These are phyloP conservation scores for Claviceps pazoutovae DNA, from an alignment of 2,329 filamentous ascomycete genomes.

Conservation along the genomic window DNA sequence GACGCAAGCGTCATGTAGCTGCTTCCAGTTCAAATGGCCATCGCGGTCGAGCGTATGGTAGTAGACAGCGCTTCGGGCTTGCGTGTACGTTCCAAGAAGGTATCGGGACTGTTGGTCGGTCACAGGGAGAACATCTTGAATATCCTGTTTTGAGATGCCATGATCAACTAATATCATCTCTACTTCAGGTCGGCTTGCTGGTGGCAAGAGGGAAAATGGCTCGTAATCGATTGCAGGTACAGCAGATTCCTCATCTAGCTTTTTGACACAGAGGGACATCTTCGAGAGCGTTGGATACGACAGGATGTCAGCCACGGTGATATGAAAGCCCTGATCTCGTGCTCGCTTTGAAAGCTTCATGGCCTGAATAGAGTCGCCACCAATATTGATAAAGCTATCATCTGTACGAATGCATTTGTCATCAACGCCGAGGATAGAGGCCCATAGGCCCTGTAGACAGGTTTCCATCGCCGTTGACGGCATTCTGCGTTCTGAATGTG, in stretches of 20 bases:
- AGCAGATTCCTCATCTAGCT: not conserved
- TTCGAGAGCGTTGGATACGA: not conserved
- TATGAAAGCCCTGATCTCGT: not conserved
- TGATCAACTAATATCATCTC: not conserved
- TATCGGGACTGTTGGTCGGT: slow-evolving; percentile 3
- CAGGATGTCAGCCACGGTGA: slow-evolving; percentile 2
- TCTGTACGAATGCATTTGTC: slow-evolving; percentile 1
- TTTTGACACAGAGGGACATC: not conserved
- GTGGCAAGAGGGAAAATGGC: slow-evolving; percentile 1
- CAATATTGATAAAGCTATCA: slow-evolving; percentile 7
- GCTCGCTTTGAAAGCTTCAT: slow-evolving; percentile 3
- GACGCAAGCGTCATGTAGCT: not conserved
- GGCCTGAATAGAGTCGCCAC: slow-evolving; percentile 7
- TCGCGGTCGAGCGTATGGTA: slow-evolving; percentile 2
- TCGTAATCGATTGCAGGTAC: not conserved
- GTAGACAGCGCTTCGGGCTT: slow-evolving; percentile 1
- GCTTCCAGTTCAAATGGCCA: not conserved
- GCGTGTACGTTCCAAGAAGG: slow-evolving; percentile 1
- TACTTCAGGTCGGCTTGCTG: not conserved
- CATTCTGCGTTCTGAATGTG: not conserved
- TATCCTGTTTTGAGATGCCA: not conserved
- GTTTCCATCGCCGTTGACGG: slow-evolving; percentile 7
- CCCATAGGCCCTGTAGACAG: slow-evolving; percentile 7
- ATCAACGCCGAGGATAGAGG: not conserved
- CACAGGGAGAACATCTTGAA: not conserved